Conservation (phyloP, 1,284 basidiomycete species). For the Ustilago curta region DNA sequence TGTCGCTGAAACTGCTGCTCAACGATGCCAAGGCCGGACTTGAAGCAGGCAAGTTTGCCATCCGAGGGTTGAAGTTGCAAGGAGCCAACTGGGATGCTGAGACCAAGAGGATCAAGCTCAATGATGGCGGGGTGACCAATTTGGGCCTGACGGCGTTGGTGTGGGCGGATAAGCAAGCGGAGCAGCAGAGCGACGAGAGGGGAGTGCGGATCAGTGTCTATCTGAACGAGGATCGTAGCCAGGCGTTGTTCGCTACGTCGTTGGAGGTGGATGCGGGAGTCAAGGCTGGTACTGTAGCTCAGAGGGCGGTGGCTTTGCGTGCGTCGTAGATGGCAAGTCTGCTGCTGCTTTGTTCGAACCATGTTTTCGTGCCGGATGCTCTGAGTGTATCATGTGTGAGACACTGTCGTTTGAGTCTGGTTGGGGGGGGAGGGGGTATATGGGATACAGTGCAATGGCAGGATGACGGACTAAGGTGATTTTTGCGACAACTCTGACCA, state of each 20-base stretch:
- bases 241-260: conserved; percentile 87
- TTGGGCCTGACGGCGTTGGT: conserved; percentile 55
- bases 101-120: conserved; percentile 32
- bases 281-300: conserved; percentile 41
- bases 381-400: not conserved
- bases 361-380: not conserved
- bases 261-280: conserved; percentile 76
- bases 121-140: conserved; percentile 55
- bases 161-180: conserved; percentile 36
- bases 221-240: conserved; percentile 87
- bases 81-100: conserved; percentile 56
- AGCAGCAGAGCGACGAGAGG: not conserved
- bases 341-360: not conserved
- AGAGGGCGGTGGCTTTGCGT: conserved; percentile 65
- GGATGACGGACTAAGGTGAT: not conserved
- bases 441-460: not conserved
- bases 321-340: conserved; percentile 31
- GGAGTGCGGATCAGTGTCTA: conserved; percentile 81
- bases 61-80: conserved; percentile 61
- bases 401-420: not conserved
- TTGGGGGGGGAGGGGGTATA: too few relatives aligned
- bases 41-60: conserved; percentile 70
- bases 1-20: conserved; percentile 51
- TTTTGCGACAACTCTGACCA: conserved; percentile 24
- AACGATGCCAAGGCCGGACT: conserved; percentile 35